Base-by-base conservation (phyloP, 2,329 filamentous ascomycete genomes). In the Sporothrix dimorphospora region DNA sequence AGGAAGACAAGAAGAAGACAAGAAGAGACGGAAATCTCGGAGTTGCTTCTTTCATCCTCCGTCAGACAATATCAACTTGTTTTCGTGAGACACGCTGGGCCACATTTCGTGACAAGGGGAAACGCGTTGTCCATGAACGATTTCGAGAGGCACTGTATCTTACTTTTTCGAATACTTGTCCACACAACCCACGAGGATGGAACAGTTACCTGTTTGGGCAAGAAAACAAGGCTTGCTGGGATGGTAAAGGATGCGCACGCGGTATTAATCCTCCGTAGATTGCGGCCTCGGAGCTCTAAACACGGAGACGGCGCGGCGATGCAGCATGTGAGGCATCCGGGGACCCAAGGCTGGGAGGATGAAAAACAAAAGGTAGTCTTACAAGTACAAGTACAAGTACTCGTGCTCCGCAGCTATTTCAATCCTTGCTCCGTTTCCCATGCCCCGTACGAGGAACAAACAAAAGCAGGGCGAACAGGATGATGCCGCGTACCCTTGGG, bases 181-280 rank as follows among this genome's bases (percentile, higher is more conserved):
- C 30, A 61, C 57, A 40, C 57, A 38, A 61, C 57, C 57, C 57
- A 65, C 21, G n/a, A n/a, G 21, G 38, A 65, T 65, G 61, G 61
- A 47, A 65, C 61, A 47, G n/a, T 40, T 45, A 11, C 61, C 38
- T 47, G 24, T 66, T 66, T 49, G 42, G 61, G 24, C 24, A 66
- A 16, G 24, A 24, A 49, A 45, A 42, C 59, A 63, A 63, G 57
- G 34, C 57, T n/a, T 9, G 19, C 9, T 14, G 30, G 34, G 27
- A 30, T 19, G 19, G 14, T 19, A 19, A 59, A 4, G 34, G 27
- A 40, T 61, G 53, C 53, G 34, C 53, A 12, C 19, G 53, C 53
- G 57, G 57, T 34, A 61, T 40, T 34, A 12, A 40, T 40, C 11
- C 27, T 57, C 24, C 53, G 27, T 30, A 34, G 34, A 57, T 57